Evolutionary conservation across 1,139 yeast species (phyloP).

Genomic region (Debaryomyces sp.): DNA sequence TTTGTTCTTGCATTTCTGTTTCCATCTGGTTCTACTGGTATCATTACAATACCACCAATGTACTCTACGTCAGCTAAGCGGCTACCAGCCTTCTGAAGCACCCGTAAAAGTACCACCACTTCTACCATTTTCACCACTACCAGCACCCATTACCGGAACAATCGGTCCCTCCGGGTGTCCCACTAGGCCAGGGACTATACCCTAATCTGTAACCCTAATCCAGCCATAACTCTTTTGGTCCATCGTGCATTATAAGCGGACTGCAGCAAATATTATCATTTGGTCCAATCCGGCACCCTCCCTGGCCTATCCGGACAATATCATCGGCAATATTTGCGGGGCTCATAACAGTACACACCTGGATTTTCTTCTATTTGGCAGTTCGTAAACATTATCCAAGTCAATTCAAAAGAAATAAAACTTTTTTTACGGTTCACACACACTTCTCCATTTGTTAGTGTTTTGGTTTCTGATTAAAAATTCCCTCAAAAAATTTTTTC

Average conservation of each 20-base stretch:
- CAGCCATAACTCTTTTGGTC: not conserved
- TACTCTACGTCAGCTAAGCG: not conserved
- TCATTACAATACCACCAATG: not conserved
- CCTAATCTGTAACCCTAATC: slow-evolving; percentile 2
- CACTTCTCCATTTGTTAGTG: slow-evolving; percentile 5
- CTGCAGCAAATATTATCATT: not conserved
- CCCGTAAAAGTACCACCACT: not conserved
- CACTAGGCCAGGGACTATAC: not conserved
- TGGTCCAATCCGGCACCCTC: not conserved
- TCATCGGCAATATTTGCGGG: not conserved
- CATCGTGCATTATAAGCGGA: not conserved
- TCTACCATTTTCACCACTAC: not conserved
- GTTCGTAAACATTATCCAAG: slow-evolving; percentile 3
- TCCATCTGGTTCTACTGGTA: not conserved
- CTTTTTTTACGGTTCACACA: not conserved
- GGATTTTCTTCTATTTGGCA: not conserved
- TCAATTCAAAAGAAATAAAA: slow-evolving; percentile 3
- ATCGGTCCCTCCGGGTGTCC: slow-evolving; percentile 1
- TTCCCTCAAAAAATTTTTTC: slow-evolving; percentile 14
- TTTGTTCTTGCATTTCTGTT: no score
- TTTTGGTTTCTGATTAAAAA: slow-evolving; percentile 10
- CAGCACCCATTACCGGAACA: not conserved
- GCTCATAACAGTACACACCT: not conserved
- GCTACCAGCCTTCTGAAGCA: not conserved
- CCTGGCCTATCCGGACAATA: not conserved